Evolutionary conservation across 768 basidiomycete species (phyloP).

Genomic region (Tephrocybe sp.): DNA sequence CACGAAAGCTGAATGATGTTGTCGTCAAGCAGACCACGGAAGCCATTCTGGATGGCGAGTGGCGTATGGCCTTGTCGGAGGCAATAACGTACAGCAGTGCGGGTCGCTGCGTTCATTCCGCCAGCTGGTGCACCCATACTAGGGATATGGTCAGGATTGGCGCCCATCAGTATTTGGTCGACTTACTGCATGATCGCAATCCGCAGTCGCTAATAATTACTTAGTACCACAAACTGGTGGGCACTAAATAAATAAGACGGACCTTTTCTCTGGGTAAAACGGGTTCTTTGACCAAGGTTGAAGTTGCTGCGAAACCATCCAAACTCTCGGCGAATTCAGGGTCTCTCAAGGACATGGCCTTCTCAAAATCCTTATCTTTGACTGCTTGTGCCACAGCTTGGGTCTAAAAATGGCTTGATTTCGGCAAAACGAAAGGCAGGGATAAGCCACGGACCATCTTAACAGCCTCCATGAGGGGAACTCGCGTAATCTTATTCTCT

Average conservation of each 20-base stretch:
- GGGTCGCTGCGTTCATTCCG: slow-evolving; percentile 98
- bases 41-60: slow-evolving; percentile 94
- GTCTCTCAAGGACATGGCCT: slow-evolving; percentile 86
- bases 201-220: slow-evolving; percentile 59
- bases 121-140: slow-evolving; percentile 97
- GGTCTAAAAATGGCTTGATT: slow-evolving; percentile 52
- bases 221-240: not conserved
- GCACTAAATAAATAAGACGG: not conserved
- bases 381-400: slow-evolving; percentile 84
- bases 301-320: slow-evolving; percentile 80
- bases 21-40: slow-evolving; percentile 92
- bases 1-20: slow-evolving; percentile 84
- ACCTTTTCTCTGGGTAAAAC: slow-evolving; percentile 54
- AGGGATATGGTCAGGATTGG: slow-evolving; percentile 2
- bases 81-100: slow-evolving; percentile 92
- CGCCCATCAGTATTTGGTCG: not conserved
- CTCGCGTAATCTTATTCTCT: slow-evolving; percentile 93
- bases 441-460: slow-evolving; percentile 55
- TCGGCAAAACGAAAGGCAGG: not conserved
- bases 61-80: slow-evolving; percentile 89
- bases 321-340: slow-evolving; percentile 88
- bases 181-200: slow-evolving; percentile 84
- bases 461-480: slow-evolving; percentile 93
- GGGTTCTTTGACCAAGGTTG: slow-evolving; percentile 55
- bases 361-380: slow-evolving; percentile 77